Base-by-base conservation (phyloP, 805 yeast species). In the Wickerhamiella azymoides region DNA sequence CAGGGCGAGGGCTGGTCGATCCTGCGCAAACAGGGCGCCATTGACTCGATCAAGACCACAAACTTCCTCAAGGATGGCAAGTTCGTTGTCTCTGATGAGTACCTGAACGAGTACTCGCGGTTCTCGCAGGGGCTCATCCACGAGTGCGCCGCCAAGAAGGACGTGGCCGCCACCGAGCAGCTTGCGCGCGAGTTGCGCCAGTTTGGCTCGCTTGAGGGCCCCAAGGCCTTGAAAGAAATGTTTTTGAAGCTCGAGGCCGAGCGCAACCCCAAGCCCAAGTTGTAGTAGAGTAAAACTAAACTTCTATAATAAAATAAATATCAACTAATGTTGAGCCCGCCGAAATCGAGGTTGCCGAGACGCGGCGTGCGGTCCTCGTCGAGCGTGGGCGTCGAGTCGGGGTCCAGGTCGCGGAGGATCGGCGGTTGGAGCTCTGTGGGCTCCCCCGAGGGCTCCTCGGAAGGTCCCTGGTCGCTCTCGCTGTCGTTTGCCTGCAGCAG, bases 1-100 rank as follows among this genome's bases (percentile, higher is more conserved):
- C 63, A 65, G 10, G 94, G 89, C 46, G 97, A 89, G 67, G 97
- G 97, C 25, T 89, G 58, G 58, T 59, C 59, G 40, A 58, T 30
- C 5, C 49, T 52, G 44, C 39, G 40, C 9, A 26, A 32, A 19
- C 40, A 47, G 38, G 56, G 48, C 4, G 54, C 42, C 14, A 24
- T 33, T 10, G 39, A 52, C 16, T 14, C 50, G 19, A 50, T 51
- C 28, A 46, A 50, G 21, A 46, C 43, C 7, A 52, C 50, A 26
- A 56, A 42, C 17, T 36, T 42, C 21, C 25, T 36, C 11, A 21
- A 36, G 18, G 14, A 35, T 13, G 45, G 51, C 37, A 52, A 50
- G 45, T 54, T 57, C 40, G 49, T 54, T 11, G 51, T 56, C 11
- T 51, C 57, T 5, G 45, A 41, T 5, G 39, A 28, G 24, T 55